Evolutionary conservation across 495 filamentous ascomycete species (phyloP).

Genomic region (Trichoderma reesei): DNA sequence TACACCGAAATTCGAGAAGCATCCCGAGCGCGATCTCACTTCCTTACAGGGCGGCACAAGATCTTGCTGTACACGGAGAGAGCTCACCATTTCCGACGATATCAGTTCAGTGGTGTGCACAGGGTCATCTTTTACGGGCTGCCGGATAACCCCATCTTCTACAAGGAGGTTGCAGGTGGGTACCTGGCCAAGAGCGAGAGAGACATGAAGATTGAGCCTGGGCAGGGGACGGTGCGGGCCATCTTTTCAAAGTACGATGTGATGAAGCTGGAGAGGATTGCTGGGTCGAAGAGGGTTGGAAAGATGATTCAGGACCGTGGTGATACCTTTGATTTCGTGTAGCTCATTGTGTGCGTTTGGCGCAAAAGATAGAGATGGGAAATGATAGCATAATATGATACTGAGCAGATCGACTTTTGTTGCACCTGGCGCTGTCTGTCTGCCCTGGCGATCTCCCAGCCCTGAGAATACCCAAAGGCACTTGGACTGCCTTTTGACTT

Average conservation of each 20-base stretch:
- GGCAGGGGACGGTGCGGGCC: constrained; percentile 50
- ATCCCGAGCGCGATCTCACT: constrained; percentile 76
- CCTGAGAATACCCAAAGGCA: not conserved
- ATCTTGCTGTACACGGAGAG: constrained; percentile 86
- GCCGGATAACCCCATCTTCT: constrained; percentile 83
- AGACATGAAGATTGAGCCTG: constrained; percentile 38
- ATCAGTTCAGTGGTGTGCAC: constrained; percentile 67
- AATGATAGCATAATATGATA: not conserved
- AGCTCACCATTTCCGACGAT: constrained; percentile 87
- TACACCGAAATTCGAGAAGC: constrained; percentile 70
- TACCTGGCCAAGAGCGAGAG: constrained; percentile 49
- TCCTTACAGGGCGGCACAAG: constrained; percentile 69
- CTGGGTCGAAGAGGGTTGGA: constrained; percentile 67
- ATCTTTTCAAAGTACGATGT: constrained; percentile 85
- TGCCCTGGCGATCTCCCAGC: no score
- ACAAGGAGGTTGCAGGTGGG: constrained; percentile 73
- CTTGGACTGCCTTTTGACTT: not conserved
- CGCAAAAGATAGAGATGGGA: not conserved
- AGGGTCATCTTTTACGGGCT: constrained; percentile 75
- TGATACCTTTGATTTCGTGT: constrained; percentile 84
- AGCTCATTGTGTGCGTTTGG: not conserved
- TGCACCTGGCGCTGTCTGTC: no score
- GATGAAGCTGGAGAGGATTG: constrained; percentile 79
- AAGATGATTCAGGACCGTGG: constrained; percentile 64
- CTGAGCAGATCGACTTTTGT: not conserved